Evolutionary conservation across 805 yeast species (phyloP), one percentile per base, ranked within the genome.

Genomic region (Cyberlindnera samutprakarnensis): DNA sequence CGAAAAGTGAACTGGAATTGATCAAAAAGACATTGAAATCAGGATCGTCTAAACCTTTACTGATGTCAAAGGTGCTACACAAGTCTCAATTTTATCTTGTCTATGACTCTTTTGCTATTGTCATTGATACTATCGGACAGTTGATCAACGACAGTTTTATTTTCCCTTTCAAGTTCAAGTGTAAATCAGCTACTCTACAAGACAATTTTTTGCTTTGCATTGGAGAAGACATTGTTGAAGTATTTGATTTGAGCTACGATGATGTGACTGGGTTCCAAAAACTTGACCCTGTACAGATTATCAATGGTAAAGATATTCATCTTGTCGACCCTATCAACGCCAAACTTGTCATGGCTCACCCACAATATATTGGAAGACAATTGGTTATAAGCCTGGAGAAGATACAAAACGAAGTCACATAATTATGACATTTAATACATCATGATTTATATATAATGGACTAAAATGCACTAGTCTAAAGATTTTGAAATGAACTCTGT

Each of bases 21-120:
- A 64, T 71, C 35, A 59, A 60, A 27, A 63, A 60, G 41, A 47
- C 54, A 14, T 40, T 70, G n/a, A 53, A 54, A 13, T 54, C 61
- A 12, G 56, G 65, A 2, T 48, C 49, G 19, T 43, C 49, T 46
- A 59, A 43, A 47, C 84, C 90, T 1, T 54, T 79, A 44, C 75
- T 79, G 2, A 75, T 80, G 67, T 77, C 70, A 49, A 72, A 73
- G 45, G 60, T 80, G n/a, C 54, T 63, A 7, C 71, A 72, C 29
- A 62, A 70, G 32, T 57, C 62, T 11, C 72, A 72, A 31, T 70
- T 77, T 32, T 54, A 82, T 11, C 52, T 82, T 28, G 79, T 82
- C 23, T 85, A 82, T 58, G 81, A 71, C 35, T 76, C 75, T 32
- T 76, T 79, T 44, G 86, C 84, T 4, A 60, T 84, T 3, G 76